A percentile compares a stretch with the other conserved stretches of the same genome.
phyloP scores from a whole-genome alignment of 495 filamentous ascomycete species.

The Penicillium bovifimosum region DNA sequence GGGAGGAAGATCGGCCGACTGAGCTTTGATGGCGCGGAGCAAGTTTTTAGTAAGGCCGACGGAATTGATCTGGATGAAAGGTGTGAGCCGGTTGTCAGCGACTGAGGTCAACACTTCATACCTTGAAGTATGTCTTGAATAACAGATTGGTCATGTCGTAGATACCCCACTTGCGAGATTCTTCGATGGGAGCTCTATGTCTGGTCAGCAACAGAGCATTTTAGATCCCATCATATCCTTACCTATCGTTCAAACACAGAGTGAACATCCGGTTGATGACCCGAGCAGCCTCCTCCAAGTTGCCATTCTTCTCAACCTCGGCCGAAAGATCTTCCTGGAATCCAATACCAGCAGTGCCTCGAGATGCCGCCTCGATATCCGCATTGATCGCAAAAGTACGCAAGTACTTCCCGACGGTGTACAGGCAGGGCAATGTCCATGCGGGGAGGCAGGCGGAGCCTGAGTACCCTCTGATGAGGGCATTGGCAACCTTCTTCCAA shows the following conservation, averaged over 20 bases:
- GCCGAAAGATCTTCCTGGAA: constrained; percentile 74
- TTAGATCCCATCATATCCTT: constrained; percentile 22
- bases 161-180: constrained; percentile 94
- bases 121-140: constrained; percentile 97
- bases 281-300: constrained; percentile 82
- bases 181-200: constrained; percentile 71
- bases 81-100: constrained; percentile 2
- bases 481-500: constrained; percentile 74
- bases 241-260: constrained; percentile 85
- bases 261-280: constrained; percentile 85
- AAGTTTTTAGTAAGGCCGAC: constrained; percentile 88
- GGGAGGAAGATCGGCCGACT: constrained; percentile 68
- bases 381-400: constrained; percentile 84
- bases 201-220: constrained; percentile 17
- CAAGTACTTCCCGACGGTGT: constrained; percentile 75
- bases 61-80: constrained; percentile 58
- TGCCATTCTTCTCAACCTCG: constrained; percentile 66
- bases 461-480: constrained; percentile 68
- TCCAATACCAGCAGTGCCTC: constrained; percentile 33
- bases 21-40: constrained; percentile 70
- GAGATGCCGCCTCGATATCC: constrained; percentile 50
- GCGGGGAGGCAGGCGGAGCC: constrained; percentile 58
- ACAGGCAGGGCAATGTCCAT: constrained; percentile 87
- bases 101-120: constrained; percentile 12
- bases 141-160: constrained; percentile 89